These are phyloP conservation scores for Hypoxylon sp. DNA, from an alignment of 2,329 filamentous ascomycete species.

Conservation along the genomic window DNA sequence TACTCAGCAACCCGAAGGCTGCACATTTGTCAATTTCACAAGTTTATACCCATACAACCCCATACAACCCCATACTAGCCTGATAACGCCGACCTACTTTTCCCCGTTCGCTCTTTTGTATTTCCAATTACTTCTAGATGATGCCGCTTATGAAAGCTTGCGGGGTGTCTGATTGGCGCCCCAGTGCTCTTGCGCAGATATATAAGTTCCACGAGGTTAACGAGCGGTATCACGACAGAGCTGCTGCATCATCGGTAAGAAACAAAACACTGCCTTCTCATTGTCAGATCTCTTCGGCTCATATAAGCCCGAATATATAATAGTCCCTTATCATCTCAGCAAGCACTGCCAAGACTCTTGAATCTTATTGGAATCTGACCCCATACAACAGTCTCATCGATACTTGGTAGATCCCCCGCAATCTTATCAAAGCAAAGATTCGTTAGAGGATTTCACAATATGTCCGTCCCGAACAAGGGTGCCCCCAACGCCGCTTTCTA, in stretches of 20 bases:
- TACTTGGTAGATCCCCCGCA: conserved; percentile 13
- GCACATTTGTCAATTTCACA: conserved; percentile 1
- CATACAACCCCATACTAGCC: not conserved
- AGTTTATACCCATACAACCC: not conserved
- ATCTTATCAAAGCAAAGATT: not conserved
- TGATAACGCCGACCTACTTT: conserved; percentile 22
- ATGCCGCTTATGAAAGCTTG: not conserved
- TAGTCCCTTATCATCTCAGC: conserved; percentile 35
- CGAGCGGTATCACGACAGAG: not conserved
- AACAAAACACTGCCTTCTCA: not conserved
- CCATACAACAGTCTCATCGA: conserved; percentile 9
- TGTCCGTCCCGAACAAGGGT: conserved; percentile 52
- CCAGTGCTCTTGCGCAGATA: not conserved
- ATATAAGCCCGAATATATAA: conserved; percentile 9
- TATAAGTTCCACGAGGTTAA: conserved; percentile 2
- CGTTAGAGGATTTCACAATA: not conserved
- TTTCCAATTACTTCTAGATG: conserved; percentile 14
- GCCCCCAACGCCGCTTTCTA: conserved; percentile 64
- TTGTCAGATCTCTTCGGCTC: conserved; percentile 7
- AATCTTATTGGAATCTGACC: conserved; percentile 16
- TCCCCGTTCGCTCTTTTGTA: conserved; percentile 6
- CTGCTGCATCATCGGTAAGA: not conserved
- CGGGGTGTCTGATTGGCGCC: not conserved
- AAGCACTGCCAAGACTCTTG: conserved; percentile 26
- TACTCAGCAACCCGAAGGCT: not conserved